These are phyloP conservation scores for Lunasporangiospora selenospora DNA, from an alignment of 192 early-diverging fungal species.

Conservation along the genomic window DNA sequence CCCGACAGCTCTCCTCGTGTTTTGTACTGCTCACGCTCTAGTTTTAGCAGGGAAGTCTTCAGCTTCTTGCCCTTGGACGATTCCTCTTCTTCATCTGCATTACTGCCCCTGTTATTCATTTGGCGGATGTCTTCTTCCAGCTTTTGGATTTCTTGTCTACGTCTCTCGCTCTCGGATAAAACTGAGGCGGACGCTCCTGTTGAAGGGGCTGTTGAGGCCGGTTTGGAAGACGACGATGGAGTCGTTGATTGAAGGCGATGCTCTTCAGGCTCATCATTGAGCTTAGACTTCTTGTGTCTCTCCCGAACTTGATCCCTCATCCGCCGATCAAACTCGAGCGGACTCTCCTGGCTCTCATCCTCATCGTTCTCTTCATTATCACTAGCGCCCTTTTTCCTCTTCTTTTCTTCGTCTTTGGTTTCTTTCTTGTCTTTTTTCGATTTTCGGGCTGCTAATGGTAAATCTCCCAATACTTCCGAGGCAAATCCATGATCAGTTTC, in stretches of 20 bases:
- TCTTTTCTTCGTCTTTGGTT: neutral
- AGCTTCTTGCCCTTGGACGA: constrained; percentile 43
- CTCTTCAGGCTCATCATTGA: constrained; percentile 25
- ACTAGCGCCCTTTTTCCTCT: constrained; percentile 1
- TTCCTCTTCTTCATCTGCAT: constrained; percentile 29
- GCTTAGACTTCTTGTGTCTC: constrained; percentile 30
- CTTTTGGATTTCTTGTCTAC: constrained; percentile 67
- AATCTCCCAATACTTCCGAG: neutral
- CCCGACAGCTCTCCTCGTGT: constrained; percentile 33
- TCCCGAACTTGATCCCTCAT: constrained; percentile 53
- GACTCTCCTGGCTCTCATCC: constrained; percentile 34
- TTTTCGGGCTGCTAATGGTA: constrained; percentile 3
- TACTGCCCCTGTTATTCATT: constrained; percentile 52
- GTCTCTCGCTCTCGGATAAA: constrained; percentile 19
- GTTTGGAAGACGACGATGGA: constrained; percentile 8
- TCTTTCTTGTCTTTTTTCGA: constrained; percentile 1
- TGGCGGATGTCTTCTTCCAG: constrained; percentile 70
- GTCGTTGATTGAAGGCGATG: neutral
- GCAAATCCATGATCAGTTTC: constrained; percentile 14
- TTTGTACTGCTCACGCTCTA: constrained; percentile 58
- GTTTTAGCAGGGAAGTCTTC: constrained; percentile 52
- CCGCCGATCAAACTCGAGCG: constrained; percentile 44
- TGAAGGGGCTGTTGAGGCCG: neutral
- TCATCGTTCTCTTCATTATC: constrained; percentile 10
- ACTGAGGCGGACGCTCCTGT: neutral